Evolutionary conservation across 2,329 filamentous ascomycete species (phyloP).

Genomic region (Talaromyces sp.): DNA sequence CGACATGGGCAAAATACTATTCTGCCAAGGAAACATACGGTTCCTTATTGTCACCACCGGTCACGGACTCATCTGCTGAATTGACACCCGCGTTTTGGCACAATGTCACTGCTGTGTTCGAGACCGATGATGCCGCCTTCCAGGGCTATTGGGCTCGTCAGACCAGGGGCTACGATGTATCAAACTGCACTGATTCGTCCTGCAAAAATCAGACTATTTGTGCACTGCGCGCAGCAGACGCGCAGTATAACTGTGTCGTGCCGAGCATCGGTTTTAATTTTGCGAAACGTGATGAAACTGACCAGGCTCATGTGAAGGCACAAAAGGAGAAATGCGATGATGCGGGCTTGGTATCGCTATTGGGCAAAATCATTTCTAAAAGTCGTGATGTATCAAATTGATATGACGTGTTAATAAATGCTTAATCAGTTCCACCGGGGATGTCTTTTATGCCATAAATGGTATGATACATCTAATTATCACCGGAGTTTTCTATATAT

Average conservation of each 20-base stretch:
- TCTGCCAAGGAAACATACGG: constrained; percentile 54
- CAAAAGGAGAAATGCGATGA: constrained; percentile 19
- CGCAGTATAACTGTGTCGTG: constrained; percentile 49
- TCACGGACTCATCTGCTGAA: constrained; percentile 35
- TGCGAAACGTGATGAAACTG: constrained; percentile 22
- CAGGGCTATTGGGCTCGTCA: constrained; percentile 45
- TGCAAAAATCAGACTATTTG: constrained; percentile 49
- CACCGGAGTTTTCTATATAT: not conserved
- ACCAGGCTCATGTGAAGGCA: not conserved
- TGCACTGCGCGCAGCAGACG: constrained; percentile 47
- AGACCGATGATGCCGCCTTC: constrained; percentile 41
- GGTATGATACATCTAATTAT: no score
- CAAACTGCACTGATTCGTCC: constrained; percentile 34
- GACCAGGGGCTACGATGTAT: constrained; percentile 42
- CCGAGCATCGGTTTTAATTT: constrained; percentile 32
- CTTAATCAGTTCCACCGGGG: not conserved
- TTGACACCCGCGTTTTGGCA: constrained; percentile 58
- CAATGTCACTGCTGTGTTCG: constrained; percentile 48
- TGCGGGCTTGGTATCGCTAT: constrained; percentile 19
- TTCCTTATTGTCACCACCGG: constrained; percentile 37
- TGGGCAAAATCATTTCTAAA: constrained; percentile 15
- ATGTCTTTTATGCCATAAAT: no score
- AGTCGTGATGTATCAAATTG: not conserved
- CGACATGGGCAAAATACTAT: constrained; percentile 53
- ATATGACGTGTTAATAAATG: not conserved